Evolutionary conservation across 495 filamentous ascomycete species (phyloP), one percentile per base, ranked within the genome.

Genomic region (Daldinia grandis): DNA sequence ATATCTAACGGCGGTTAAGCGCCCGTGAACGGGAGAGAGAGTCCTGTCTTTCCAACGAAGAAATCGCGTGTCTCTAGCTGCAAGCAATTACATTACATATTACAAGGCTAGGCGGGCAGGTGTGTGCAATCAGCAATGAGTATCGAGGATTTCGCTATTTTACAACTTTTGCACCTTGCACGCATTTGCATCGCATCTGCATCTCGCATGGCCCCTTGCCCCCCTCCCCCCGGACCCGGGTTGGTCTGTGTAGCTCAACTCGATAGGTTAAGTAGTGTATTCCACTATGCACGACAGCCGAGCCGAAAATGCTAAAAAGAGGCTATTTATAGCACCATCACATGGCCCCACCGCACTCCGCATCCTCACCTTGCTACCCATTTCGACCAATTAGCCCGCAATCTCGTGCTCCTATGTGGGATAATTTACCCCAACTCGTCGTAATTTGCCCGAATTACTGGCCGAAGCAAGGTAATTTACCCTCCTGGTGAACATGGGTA

Each of bases 231-330:
- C 9, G 55, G 54, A 59, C 38, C 65, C 65, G 50, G 65, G n/a
- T 27, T 50, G 57, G 58, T 24, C n/a, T 68, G 64, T 68, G 64
- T 62, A 62, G 62, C 64, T 58, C 8, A 14, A 40, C 40, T 33
- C n/a, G 7, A 56, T 21, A 21, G 8, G 14, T 56, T 19, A 10
- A 9, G 15, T n/a, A n/a, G n/a, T n/a, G n/a, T 14, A 10, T 56
- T 42, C 31, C 38, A 61, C 74, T 58, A 69, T 68, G 68, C 66
- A 75, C 68, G 60, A 68, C 42, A 71, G 55, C 69, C 63, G 69
- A 67, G 58, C 72, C 61, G 17, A 69, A 71, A 68, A 66, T 69
- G 74, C 74, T 78, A 76, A 69, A 71, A 72, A 76, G 76, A 74
- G 19, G 69, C 69, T 78, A 78, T 78, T 74, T 73, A 68, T 78